Evolutionary conservation across 768 basidiomycete genomes (phyloP), one percentile per base, ranked within the genome.

Genomic region (Amanita polypyramis): DNA sequence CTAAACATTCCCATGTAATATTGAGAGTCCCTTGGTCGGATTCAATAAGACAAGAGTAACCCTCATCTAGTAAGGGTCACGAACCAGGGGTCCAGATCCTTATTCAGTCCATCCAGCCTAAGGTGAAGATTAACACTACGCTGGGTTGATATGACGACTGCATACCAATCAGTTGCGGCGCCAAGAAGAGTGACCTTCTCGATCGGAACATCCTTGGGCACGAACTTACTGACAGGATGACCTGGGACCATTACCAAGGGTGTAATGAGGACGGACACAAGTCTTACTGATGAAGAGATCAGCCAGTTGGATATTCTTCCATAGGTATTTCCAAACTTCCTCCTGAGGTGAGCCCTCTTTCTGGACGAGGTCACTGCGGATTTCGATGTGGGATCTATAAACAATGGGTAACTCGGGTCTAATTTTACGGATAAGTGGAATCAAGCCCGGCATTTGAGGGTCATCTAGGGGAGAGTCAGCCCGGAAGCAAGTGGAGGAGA

Each of bases 371-470:
- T 93, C 87, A 55, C 85, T 85, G 41, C 85, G 82, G 55, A 86
- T 92, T 69, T 97, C 92, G 52, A 96, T 96, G 70, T 96, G 93
- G 45, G 91, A 95, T 38, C 93, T 82, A 63, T 94, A 97, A 54
- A 94, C 71, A 59, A 96, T 90, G 45, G 92, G 92, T 40, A 93
- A 69, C 20, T 85, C 81, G 2, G 92, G 91, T 50, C 85, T 75
- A 46, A 82, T 69, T 68, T 85, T 84, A 62, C 79, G 82, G 73
- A 96, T 95, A 55, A 93, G 73, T 5, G 94, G 94, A 61, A 97
- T 94, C 46, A 96, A 74, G 42, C 91, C 91, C 35, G 91, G 87
- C 80, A 96, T 90, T 64, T 91, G 86, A n/a, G 87, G 87, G 64
- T 90, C 87, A 65, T 90, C 86, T 67, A 45, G 17, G 34, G 9